Evolutionary conservation across 306 rosid genomes (phyloP).

Genomic region (Lablab purpureus): DNA sequence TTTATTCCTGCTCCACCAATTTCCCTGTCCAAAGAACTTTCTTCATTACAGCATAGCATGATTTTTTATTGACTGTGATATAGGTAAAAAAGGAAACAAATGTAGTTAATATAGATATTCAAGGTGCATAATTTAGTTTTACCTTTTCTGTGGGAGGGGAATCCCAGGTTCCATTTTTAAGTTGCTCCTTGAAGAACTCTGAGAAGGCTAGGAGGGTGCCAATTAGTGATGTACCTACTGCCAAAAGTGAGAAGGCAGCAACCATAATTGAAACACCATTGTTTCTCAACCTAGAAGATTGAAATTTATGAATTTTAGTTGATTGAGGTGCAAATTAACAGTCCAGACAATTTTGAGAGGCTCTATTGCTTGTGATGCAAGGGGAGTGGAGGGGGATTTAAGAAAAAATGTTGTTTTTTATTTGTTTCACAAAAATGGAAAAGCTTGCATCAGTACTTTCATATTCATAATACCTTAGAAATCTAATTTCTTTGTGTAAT

Average conservation of each 20-base stretch:
- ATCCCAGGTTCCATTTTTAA: conserved; percentile 42
- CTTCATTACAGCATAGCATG: conserved; percentile 14
- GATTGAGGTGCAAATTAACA: neutral
- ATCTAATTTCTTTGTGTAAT: neutral
- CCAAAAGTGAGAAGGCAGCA: conserved; percentile 76
- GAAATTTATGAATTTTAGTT: conserved; percentile 1
- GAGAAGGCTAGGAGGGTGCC: conserved; percentile 75
- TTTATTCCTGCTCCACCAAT: conserved; percentile 69
- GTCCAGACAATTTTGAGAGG: neutral
- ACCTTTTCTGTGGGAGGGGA: conserved; percentile 46
- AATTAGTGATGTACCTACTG: conserved; percentile 71
- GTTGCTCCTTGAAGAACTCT: conserved; percentile 83
- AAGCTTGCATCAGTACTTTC: conserved; percentile 7
- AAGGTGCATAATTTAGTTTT: conserved; percentile 33
- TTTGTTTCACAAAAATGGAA: neutral
- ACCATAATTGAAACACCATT: conserved; percentile 75
- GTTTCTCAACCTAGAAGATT: conserved; percentile 55
- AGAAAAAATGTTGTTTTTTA: neutral
- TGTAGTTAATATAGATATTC: neutral
- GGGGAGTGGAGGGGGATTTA: neutral
- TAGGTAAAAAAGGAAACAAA: neutral
- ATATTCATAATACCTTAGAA: neutral
- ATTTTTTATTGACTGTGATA: neutral
- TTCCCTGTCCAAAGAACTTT: conserved; percentile 35
- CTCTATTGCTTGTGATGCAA: neutral